phyloP scores from a whole-genome alignment of 2,329 filamentous ascomycete genomes.

The Aureobasidium sp. region DNA sequence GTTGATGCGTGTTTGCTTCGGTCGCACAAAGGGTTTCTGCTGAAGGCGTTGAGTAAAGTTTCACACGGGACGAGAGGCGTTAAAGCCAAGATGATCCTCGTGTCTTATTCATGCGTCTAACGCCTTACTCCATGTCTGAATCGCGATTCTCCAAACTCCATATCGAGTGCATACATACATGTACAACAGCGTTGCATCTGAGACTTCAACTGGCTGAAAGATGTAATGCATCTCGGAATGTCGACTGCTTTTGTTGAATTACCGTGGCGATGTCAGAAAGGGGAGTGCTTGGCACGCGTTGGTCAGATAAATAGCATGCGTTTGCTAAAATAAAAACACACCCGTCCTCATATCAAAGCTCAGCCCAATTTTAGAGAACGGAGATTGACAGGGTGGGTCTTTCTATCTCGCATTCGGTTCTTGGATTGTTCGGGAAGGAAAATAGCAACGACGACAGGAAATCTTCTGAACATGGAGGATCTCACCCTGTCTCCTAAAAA shows the following conservation, averaged over 20 bases:
- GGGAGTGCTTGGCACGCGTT: neutral
- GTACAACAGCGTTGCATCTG: no score
- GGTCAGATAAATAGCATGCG: neutral
- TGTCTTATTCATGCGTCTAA: neutral
- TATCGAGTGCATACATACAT: neutral
- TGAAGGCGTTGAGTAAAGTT: neutral
- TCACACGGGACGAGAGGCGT: neutral
- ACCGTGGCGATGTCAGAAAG: neutral
- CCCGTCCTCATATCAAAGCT: neutral
- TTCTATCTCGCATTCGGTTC: neutral
- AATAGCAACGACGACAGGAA: neutral
- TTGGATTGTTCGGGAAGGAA: neutral
- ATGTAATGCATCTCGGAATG: neutral
- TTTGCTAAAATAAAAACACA: neutral
- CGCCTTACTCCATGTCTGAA: neutral
- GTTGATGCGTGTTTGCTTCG: no score
- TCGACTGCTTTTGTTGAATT: neutral
- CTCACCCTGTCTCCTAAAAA: neutral
- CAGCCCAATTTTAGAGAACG: neutral
- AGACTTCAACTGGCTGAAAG: neutral
- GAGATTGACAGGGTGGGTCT: neutral
- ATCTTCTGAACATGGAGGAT: neutral
- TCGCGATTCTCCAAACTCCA: neutral
- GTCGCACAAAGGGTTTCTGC: neutral
- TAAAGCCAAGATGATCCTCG: constrained; percentile 2